Percentiles rank a stretch among this genome's conserved stretches.
Conservation (phyloP, 768 basidiomycete genomes). For the Termitomyces sp. region DNA sequence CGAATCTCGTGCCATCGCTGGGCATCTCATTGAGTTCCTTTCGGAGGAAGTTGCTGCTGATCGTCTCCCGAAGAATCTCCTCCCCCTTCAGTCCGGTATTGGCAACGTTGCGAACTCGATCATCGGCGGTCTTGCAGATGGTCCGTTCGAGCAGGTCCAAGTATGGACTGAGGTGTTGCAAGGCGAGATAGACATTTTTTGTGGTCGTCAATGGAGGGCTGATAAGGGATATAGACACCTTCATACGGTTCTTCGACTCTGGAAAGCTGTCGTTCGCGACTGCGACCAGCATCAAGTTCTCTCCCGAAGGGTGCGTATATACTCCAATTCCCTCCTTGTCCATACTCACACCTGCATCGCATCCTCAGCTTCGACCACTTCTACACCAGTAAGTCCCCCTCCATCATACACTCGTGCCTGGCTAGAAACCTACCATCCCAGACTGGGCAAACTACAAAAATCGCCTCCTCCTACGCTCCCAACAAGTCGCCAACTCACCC, state of each 20-base stretch:
- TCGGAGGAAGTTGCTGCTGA: constrained; percentile 39
- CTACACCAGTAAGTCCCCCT: constrained; percentile 34
- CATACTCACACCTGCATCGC: not conserved
- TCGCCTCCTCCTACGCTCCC: constrained; percentile 45
- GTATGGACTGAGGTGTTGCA: constrained; percentile 52
- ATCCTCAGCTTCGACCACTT: constrained; percentile 43
- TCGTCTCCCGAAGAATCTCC: constrained; percentile 38
- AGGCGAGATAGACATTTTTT: constrained; percentile 18
- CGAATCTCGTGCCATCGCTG: constrained; percentile 40
- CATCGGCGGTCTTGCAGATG: constrained; percentile 47
- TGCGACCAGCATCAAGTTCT: constrained; percentile 46
- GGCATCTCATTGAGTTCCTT: constrained; percentile 45
- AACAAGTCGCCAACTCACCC: constrained; percentile 51
- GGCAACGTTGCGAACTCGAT: constrained; percentile 51
- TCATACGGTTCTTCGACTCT: constrained; percentile 46
- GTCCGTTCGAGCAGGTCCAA: constrained; percentile 47
- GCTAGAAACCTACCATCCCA: constrained; percentile 14
- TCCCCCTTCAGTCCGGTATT: constrained; percentile 48
- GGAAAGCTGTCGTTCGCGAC: constrained; percentile 47
- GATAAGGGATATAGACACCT: constrained; percentile 32
- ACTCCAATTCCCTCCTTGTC: not conserved
- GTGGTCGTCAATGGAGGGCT: not conserved
- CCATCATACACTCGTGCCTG: not conserved
- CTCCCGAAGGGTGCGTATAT: constrained; percentile 36
- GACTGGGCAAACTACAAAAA: constrained; percentile 48